Evolutionary conservation across 257 asterid species (phyloP), one percentile per base, ranked within the genome.

Genomic region (Prunella vulgaris): DNA sequence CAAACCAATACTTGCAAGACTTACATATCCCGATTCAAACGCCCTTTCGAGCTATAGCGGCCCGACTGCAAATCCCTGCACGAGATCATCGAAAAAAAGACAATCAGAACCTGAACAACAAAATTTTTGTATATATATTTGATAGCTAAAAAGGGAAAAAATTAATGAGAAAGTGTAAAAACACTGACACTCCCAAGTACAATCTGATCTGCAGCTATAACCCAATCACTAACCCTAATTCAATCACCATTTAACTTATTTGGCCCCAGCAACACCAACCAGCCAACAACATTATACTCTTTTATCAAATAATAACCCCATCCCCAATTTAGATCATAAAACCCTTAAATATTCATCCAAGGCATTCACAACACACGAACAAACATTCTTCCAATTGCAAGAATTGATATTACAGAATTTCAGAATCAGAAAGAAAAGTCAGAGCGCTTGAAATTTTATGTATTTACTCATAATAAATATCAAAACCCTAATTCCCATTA

Each of bases 11-110:
- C 21, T 51, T 13, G 69, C 5, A 56, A 54, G 10, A 82, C 92
- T 82, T 81, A 79, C 85, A 72, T 48, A 70, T 74, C 65, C 60
- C 71, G 81, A 80, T 78, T 70, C 35, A 71, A 71, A 60, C 35
- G 60, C 65, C 53, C 63, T 28, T 28, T 21, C 21, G 51, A 4
- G 56, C 44, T 62, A 61, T 5, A 12, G 27, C 54, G 48, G 42
- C 44, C 30, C 60, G 35, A 53, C 14, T 57, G 67, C 75, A 80
- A n/a, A 68, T 30, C 62, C 79, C 80, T 81, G 66, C 70, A 67
- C 17, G 18, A 72, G 59, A 72, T 61, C 68, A 68, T 51, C 75
- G 72, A 60, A 70, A 74, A 80, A 18, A 54, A 32, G 64, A 8
- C 69, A 51, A 35, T 68, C 44, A 59, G 46, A 68, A 68, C 59